Evolutionary conservation across 352 stramenopile genomes (phyloP), one percentile per base, ranked within the genome.

Genomic region (Globisporangium acanthophoron): DNA sequence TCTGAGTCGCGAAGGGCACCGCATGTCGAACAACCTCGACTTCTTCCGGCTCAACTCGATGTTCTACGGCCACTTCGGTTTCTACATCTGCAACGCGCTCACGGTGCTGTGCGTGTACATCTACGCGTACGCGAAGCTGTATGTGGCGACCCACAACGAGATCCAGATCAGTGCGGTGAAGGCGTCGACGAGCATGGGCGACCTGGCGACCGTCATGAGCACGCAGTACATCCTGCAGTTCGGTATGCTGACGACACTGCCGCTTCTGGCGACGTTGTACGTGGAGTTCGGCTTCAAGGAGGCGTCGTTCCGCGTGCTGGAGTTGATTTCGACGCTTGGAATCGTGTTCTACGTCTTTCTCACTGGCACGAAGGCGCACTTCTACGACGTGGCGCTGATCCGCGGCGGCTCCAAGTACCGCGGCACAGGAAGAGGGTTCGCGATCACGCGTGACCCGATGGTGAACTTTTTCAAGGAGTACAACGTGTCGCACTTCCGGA

Each of bases 401-500:
- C 80, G 82, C 49, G 85, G 85, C 61, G 83, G 85, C n/a, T 91
- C 83, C 15, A 93, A 95, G 65, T 95, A 93, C 66, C 80, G 81
- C 49, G 85, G 79, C 54, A 95, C 85, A 0, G 85, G 85, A 21
- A 80, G 85, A 65, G 84, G 85, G 0, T 95, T 95, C 62, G 82
- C 83, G 7, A 95, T 95, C 47, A 75, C 90, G 54, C 79, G 82
- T 61, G 83, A 93, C 27, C 78, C 86, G 0, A 92, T 95, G 78
- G 84, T 93, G 11, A 89, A 89, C 47, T 93, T 95, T 50, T 94
- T 94, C 52, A 92, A 95, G 54, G 86, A 93, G 59, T 95, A 95
- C 51, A 77, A 71, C 39, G 83, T 90, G 41, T 94, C 84, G 5
- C 86, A 95, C 70, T 95, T 92, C 59, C 78, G 86, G n/a, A 95